Percentiles rank a stretch among this genome's conserved stretches.
These are phyloP conservation scores for Penstemon newberryi DNA, from an alignment of 257 asterid genomes.

Conservation along the genomic window DNA sequence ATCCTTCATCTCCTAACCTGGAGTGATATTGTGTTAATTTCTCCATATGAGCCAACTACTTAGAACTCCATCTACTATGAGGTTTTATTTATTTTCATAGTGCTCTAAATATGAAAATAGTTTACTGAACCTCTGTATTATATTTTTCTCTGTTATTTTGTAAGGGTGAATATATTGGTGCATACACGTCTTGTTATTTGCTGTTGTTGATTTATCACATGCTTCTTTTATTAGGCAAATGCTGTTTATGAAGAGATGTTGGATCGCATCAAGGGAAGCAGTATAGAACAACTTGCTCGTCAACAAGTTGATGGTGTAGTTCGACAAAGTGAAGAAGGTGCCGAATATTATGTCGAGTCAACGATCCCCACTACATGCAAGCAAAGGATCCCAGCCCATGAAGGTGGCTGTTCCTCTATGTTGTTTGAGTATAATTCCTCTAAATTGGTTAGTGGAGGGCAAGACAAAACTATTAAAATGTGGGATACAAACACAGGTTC, in stretches of 20 bases:
- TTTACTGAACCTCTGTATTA: neutral
- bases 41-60: neutral
- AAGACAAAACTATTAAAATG: conserved; percentile 71
- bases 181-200: neutral
- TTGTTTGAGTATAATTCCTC: conserved; percentile 64
- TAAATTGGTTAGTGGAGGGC: conserved; percentile 84
- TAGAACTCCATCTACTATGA: neutral
- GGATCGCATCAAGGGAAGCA: conserved; percentile 54
- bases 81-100: neutral
- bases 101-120: neutral
- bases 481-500: conserved; percentile 82
- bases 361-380: conserved; percentile 73
- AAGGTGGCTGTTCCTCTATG: conserved; percentile 78
- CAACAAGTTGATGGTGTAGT: conserved; percentile 92
- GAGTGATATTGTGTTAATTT: neutral
- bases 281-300: conserved; percentile 70
- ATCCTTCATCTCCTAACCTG: conserved; percentile 13
- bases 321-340: conserved; percentile 89
- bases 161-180: conserved; percentile 1
- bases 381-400: conserved; percentile 88
- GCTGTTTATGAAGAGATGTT: conserved; percentile 70
- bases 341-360: conserved; percentile 75
- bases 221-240: conserved; percentile 58
- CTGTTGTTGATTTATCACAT: conserved; percentile 18
- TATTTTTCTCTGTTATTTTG: conserved; percentile 6